Evolutionary conservation across 169 alveolate species (phyloP).

Genomic region (Eimeria tenella): DNA sequence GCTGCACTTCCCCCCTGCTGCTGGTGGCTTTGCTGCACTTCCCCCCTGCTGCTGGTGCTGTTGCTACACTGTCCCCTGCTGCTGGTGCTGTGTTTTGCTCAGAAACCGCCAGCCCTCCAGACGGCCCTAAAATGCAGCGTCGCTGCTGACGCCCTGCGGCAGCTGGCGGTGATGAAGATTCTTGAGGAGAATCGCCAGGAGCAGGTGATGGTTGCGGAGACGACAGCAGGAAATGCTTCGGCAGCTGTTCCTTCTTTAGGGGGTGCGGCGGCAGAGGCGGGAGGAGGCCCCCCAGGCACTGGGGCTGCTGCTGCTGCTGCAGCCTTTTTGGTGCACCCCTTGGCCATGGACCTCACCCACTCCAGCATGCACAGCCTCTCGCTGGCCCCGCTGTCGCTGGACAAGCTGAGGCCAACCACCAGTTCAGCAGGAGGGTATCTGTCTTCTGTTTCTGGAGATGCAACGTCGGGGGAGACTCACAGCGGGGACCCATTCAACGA

Average conservation of each 20-base stretch:
- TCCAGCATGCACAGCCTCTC: slow-evolving; percentile 21
- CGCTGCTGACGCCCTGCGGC: slow-evolving; percentile 58
- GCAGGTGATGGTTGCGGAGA: slow-evolving; percentile 3
- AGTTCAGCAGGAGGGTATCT: not conserved
- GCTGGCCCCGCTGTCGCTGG: not conserved
- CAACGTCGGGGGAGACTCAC: not conserved
- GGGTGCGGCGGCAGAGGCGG: not conserved
- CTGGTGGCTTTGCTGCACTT: not conserved
- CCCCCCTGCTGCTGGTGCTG: not conserved
- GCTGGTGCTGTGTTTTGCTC: slow-evolving; percentile 37
- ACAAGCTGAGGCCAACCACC: not conserved
- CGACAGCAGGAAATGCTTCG: not conserved
- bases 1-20: not conserved
- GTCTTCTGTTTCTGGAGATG: not conserved
- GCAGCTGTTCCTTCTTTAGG: not conserved
- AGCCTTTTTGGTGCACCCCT: slow-evolving; percentile 13
- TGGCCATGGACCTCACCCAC: slow-evolving; percentile 23
- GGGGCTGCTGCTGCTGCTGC: slow-evolving; percentile 46
- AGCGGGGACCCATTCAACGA: not conserved
- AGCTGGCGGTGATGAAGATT: slow-evolving; percentile 9
- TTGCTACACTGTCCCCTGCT: not conserved
- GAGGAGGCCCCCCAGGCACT: not conserved
- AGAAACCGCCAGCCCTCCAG: slow-evolving; percentile 59
- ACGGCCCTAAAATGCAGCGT: slow-evolving; percentile 62
- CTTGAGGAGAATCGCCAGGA: slow-evolving; percentile 9